Conservation (phyloP, 2,329 filamentous ascomycete species). For the Calonectria multiphialidica region DNA sequence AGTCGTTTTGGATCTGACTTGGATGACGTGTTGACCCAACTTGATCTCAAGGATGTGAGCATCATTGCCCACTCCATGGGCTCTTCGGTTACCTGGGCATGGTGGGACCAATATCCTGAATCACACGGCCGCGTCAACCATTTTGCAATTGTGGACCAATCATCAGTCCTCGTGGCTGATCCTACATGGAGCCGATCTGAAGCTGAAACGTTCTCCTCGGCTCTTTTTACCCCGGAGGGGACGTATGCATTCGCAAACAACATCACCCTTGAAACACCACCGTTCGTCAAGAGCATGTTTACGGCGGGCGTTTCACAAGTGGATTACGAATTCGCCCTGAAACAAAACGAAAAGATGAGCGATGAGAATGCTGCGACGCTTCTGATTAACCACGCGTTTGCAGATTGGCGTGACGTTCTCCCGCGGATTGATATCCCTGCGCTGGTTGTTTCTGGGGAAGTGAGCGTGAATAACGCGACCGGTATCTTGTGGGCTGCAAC, state of each 20-base stretch:
- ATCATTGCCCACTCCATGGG: slow-evolving; percentile 53
- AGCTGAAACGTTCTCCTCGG: neutral
- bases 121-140: slow-evolving; percentile 36
- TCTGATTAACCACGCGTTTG: neutral
- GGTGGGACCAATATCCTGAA: slow-evolving; percentile 46
- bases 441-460: neutral
- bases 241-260: neutral
- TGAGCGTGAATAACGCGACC: neutral
- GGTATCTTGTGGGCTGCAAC: neutral
- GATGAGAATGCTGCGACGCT: neutral
- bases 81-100: slow-evolving; percentile 46
- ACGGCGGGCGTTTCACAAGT: neutral
- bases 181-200: neutral
- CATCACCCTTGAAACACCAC: neutral
- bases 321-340: neutral
- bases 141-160: slow-evolving; percentile 28
- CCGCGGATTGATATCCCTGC: neutral
- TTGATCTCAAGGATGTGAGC: slow-evolving; percentile 45
- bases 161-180: neutral
- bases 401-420: neutral
- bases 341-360: slow-evolving; percentile 1
- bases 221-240: neutral
- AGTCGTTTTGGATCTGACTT: neutral
- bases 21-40: slow-evolving; percentile 12
- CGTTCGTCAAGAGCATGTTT: neutral